These are phyloP conservation scores for Meyerozyma elateridarum DNA, from an alignment of 1,139 yeast genomes.

Conservation along the genomic window DNA sequence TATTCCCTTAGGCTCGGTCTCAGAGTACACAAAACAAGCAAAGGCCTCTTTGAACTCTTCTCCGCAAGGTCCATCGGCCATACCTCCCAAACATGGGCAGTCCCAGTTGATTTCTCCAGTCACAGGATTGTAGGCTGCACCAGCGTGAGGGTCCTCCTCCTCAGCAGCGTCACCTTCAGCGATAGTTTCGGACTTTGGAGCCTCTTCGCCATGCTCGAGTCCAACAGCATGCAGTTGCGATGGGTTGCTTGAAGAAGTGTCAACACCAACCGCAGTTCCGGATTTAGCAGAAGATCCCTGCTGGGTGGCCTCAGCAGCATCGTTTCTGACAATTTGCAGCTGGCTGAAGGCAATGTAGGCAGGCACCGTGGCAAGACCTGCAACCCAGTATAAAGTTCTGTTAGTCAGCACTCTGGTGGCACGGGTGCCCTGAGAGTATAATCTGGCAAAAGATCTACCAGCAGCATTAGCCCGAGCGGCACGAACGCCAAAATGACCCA, in stretches of 20 bases:
- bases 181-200: not conserved
- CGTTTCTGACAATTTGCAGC: not conserved
- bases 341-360: not conserved
- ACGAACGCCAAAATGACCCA: too few species aligned
- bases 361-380: not conserved
- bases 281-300: too few species aligned
- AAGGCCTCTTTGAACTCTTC: constrained; percentile 96
- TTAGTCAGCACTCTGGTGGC: not conserved
- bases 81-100: constrained; percentile 99
- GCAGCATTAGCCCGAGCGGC: constrained; percentile 1
- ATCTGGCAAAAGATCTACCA: constrained; percentile 1
- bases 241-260: too few species aligned
- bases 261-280: too few species aligned
- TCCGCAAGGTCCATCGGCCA: constrained; percentile 99
- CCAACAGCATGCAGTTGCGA: too few species aligned
- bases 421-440: not conserved
- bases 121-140: constrained; percentile 89
- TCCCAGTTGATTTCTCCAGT: constrained; percentile 99
- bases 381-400: constrained; percentile 1
- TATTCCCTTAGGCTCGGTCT: constrained; percentile 93
- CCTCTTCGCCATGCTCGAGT: not conserved
- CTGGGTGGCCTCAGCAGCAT: not conserved
- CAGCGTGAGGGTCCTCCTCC: constrained; percentile 28
- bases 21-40: constrained; percentile 92
- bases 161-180: constrained; percentile 12